Evolutionary conservation across 2,329 filamentous ascomycete species (phyloP).

Genomic region (Hypoxylon sp.): DNA sequence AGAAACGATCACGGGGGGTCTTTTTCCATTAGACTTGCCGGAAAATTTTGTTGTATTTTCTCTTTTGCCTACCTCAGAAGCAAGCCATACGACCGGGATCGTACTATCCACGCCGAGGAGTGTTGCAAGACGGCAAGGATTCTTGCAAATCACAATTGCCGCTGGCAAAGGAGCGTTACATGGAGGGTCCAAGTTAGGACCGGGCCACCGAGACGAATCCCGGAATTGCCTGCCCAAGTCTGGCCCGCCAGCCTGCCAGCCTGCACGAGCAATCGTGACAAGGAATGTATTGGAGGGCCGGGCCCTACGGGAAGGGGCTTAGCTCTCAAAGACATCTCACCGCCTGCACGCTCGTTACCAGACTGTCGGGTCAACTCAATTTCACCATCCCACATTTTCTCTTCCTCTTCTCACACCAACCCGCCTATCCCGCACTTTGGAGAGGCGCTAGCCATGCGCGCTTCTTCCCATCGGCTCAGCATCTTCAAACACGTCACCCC

Average conservation of each 20-base stretch:
- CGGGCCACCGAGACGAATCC: slow-evolving; percentile 26
- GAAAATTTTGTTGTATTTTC: too few species aligned
- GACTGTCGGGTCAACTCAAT: slow-evolving; percentile 32
- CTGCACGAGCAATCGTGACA: too few species aligned
- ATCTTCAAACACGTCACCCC: slow-evolving; percentile 9
- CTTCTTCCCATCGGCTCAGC: slow-evolving; percentile 6
- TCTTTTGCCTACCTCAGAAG: too few species aligned
- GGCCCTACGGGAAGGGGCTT: slow-evolving; percentile 6
- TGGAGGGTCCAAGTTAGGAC: slow-evolving; percentile 24
- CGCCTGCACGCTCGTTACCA: slow-evolving; percentile 33
- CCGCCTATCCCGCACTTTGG: slow-evolving; percentile 24
- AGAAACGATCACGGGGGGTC: slow-evolving; percentile 10
- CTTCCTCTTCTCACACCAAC: slow-evolving; percentile 20
- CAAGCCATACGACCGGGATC: too few species aligned
- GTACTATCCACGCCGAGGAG: slow-evolving; percentile 2
- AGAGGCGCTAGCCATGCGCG: slow-evolving; percentile 14
- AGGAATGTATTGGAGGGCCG: too few species aligned
- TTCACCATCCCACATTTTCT: slow-evolving; percentile 16
- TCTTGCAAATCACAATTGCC: slow-evolving; percentile 29
- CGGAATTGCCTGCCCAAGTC: slow-evolving; percentile 21
- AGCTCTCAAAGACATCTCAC: slow-evolving; percentile 21
- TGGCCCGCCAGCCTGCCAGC: too few species aligned
- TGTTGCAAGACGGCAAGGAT: slow-evolving; percentile 7
- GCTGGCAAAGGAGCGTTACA: slow-evolving; percentile 29
- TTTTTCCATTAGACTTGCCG: slow-evolving; percentile 13